Conservation (phyloP, 768 basidiomycete species). For the Lepiota venenata region DNA sequence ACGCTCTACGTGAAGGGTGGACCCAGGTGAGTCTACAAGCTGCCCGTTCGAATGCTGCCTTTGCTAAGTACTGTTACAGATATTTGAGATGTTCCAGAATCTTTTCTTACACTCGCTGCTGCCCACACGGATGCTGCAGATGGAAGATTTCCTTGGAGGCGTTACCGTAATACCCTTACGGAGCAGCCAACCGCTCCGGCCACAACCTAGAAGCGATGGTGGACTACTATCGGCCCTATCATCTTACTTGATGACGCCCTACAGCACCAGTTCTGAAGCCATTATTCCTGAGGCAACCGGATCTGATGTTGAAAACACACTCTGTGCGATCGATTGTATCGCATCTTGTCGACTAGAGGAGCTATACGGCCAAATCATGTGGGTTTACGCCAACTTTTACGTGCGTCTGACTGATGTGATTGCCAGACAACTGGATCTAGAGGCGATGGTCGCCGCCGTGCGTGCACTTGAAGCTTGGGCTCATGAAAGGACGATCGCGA, state of each 20-base stretch:
- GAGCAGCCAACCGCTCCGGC: slow-evolving; percentile 62
- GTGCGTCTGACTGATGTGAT: slow-evolving; percentile 1
- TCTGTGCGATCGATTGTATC: slow-evolving; percentile 95
- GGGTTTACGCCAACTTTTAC: slow-evolving; percentile 26
- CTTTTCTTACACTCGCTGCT: slow-evolving; percentile 92
- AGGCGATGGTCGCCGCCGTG: slow-evolving; percentile 79
- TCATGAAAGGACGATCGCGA: slow-evolving; percentile 84
- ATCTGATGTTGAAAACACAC: slow-evolving; percentile 87
- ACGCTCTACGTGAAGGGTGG: slow-evolving; percentile 94
- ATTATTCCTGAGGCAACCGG: slow-evolving; percentile 87
- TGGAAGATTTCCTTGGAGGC: slow-evolving; percentile 98
- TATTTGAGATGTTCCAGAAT: slow-evolving; percentile 98
- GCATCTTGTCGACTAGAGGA: slow-evolving; percentile 92
- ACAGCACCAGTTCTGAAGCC: slow-evolving; percentile 69
- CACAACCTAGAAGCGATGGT: slow-evolving; percentile 71
- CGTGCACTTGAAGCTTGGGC: slow-evolving; percentile 87
- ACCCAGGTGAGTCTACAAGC: slow-evolving; percentile 55
- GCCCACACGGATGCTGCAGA: slow-evolving; percentile 87
- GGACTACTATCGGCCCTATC: slow-evolving; percentile 92
- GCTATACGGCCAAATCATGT: slow-evolving; percentile 92
- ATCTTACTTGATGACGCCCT: slow-evolving; percentile 95
- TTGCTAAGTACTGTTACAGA: slow-evolving; percentile 39
- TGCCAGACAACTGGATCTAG: slow-evolving; percentile 69
- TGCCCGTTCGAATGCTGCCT: background rate
- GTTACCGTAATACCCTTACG: slow-evolving; percentile 89